These are phyloP conservation scores for Moricandia moricandioides DNA, from an alignment of 345 rosid genomes.

Conservation along the genomic window DNA sequence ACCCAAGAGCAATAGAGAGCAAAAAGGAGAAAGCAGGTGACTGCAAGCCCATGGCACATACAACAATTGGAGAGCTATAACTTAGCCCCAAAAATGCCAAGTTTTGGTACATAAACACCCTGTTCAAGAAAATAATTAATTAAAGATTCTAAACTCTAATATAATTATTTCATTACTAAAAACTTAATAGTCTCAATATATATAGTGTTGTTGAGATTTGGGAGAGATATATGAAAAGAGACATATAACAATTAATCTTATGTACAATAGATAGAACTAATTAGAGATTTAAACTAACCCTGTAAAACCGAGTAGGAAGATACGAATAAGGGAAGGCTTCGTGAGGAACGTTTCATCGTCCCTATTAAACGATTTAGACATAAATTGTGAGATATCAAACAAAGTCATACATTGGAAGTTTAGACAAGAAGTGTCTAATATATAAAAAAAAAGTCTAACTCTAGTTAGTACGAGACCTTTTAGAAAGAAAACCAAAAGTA, in stretches of 20 bases:
- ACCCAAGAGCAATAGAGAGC: slow-evolving; percentile 57
- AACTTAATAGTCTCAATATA: neutral
- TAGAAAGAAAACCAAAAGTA: too few species aligned
- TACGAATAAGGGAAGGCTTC: slow-evolving; percentile 33
- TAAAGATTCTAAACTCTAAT: neutral
- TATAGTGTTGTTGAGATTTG: neutral
- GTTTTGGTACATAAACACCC: slow-evolving; percentile 61
- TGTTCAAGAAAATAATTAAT: slow-evolving; percentile 11
- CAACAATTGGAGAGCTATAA: slow-evolving; percentile 74
- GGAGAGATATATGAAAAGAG: neutral
- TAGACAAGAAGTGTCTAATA: too few species aligned
- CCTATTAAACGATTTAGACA: neutral
- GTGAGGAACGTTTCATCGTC: slow-evolving; percentile 30
- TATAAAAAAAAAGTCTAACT: too few species aligned
- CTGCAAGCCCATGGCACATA: slow-evolving; percentile 74
- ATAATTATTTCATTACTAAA: neutral
- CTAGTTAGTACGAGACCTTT: too few species aligned
- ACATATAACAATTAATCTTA: neutral
- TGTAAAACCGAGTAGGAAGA: slow-evolving; percentile 36
- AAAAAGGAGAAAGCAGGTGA: slow-evolving; percentile 69
- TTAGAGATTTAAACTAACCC: slow-evolving; percentile 22
- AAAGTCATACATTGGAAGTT: too few species aligned
- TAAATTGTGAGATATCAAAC: too few species aligned
- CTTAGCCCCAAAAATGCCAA: slow-evolving; percentile 63
- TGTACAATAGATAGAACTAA: neutral